Evolutionary conservation across 2,329 filamentous ascomycete species (phyloP).

Genomic region (Neonectria punicea): DNA sequence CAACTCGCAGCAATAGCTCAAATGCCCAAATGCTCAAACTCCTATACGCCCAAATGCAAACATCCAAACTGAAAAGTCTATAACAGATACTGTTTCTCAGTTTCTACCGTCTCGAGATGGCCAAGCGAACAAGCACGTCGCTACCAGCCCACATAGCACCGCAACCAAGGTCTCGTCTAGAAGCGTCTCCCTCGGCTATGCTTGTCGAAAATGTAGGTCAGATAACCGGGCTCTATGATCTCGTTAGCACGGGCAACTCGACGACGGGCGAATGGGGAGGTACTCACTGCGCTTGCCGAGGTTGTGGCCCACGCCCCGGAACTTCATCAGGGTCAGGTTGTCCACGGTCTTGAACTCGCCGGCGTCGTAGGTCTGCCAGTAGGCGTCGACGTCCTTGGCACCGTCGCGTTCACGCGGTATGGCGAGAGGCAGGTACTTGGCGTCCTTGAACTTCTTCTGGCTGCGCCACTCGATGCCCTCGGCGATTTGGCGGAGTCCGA

Average conservation of each 20-base stretch:
- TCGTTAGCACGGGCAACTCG: background rate
- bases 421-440: background rate
- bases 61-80: background rate
- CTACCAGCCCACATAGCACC: background rate
- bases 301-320: background rate
- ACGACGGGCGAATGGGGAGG: background rate
- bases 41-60: background rate
- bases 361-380: background rate
- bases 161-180: background rate
- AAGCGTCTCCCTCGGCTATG: background rate
- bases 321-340: background rate
- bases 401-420: background rate
- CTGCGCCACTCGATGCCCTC: background rate
- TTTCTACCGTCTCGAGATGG: background rate
- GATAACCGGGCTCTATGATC: background rate
- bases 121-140: background rate
- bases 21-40: background rate
- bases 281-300: slow-evolving; percentile 2
- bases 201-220: background rate
- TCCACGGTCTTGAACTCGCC: background rate
- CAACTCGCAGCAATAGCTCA: background rate
- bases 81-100: background rate
- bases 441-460: background rate
- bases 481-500: background rate
- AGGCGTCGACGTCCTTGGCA: no score